Conservation (phyloP, 2,329 filamentous ascomycete species). For the Fusarium sulawesiense region DNA sequence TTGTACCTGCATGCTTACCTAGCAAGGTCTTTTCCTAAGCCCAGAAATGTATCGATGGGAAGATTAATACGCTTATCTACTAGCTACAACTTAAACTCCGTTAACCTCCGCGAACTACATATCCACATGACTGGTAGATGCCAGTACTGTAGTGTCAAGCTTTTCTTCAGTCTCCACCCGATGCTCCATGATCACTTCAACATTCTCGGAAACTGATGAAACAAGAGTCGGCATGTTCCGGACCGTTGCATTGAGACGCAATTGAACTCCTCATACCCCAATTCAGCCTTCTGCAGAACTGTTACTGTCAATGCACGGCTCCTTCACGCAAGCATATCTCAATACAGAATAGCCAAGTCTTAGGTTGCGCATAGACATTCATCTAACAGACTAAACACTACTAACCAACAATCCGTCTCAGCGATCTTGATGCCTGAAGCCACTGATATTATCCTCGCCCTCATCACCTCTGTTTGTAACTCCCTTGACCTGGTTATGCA, state of each 20-base stretch:
- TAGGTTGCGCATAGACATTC: not conserved
- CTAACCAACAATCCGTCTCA: slow-evolving; percentile 3
- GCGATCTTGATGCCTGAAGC: not conserved
- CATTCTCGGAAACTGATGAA: not conserved
- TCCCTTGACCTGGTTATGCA: not conserved
- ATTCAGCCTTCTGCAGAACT: not conserved
- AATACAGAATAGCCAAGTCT: slow-evolving; percentile 12
- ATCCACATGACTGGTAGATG: not conserved
- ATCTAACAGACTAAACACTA: not conserved
- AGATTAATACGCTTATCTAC: not conserved
- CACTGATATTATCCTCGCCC: not conserved
- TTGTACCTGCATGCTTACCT: not conserved
- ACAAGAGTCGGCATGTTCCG: slow-evolving; percentile 1
- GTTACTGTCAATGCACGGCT: not conserved
- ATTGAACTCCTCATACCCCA: not conserved
- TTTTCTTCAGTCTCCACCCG: not conserved
- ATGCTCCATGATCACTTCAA: slow-evolving; percentile 2
- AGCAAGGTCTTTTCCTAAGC: not conserved
- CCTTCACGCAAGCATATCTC: slow-evolving; percentile 8
- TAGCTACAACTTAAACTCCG: not conserved
- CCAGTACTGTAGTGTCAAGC: not conserved
- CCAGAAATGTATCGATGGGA: not conserved
- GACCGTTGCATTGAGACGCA: not conserved
- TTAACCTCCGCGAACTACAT: not conserved
- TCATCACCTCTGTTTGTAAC: not conserved